Conservation (phyloP, 129 eudicot species). For the Chrysanthemum lavandulifolium region DNA sequence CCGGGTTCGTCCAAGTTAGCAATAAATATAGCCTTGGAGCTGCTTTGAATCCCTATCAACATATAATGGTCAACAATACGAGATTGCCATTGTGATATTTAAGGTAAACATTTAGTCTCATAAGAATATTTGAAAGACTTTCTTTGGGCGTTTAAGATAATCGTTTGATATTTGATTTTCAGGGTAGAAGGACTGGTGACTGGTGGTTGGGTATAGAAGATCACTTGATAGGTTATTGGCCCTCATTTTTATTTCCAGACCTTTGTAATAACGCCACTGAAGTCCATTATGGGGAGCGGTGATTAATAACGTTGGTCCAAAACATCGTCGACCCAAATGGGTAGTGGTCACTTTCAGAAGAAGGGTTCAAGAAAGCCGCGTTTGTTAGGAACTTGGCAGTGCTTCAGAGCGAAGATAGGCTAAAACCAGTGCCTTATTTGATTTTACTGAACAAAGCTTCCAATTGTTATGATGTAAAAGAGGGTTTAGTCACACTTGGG, state of each 20-base stretch:
- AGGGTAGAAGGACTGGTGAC: not conserved
- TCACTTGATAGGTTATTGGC: not conserved
- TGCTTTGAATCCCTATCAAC: not conserved
- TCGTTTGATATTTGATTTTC: not conserved
- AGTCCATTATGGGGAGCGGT: not conserved
- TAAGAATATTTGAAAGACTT: not conserved
- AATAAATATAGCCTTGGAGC: not conserved
- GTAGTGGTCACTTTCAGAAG: slow-evolving; percentile 27
- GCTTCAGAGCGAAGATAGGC: not conserved
- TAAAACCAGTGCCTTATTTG: not conserved
- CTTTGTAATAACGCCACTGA: not conserved
- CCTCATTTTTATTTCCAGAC: not conserved
- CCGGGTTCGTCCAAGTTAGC: not conserved
- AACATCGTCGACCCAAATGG: slow-evolving; percentile 25
- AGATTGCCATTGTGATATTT: not conserved
- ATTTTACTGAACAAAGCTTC: not conserved
- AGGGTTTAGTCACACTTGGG: not conserved
- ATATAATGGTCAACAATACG: not conserved
- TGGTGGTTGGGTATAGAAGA: not conserved
- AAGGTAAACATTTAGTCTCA: not conserved
- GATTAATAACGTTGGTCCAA: not conserved
- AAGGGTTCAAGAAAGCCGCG: slow-evolving; percentile 19
- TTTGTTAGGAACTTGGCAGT: slow-evolving; percentile 6
- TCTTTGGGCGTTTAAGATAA: too few relatives aligned
- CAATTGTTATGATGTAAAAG: slow-evolving; percentile 15